Evolutionary conservation across 257 asterid genomes (phyloP), one percentile per base, ranked within the genome.

Genomic region (Ocimum tenuiflorum): DNA sequence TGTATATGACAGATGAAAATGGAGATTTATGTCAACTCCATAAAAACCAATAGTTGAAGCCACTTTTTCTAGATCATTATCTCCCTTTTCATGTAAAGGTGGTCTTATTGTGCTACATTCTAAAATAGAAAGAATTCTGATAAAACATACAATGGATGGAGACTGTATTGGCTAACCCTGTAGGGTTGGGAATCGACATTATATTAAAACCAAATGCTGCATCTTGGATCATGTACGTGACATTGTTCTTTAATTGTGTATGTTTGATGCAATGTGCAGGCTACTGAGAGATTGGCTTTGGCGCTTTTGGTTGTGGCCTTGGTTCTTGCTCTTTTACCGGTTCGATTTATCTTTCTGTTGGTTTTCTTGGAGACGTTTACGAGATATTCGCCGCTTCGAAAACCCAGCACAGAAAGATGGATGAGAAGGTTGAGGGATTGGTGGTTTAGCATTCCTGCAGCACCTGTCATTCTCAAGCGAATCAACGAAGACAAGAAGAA

Each of bases 391-490:
- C 96, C 98, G 6, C n/a, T 70, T 7, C 68, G 98, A 67, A 86
- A 77, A 74, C 73, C 85, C 36, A 79, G 75, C 85, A 89, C 96
- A 0, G 98, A 92, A 56, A 84, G 86, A 78, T 89, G 95, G 88
- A 65, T 69, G 59, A 82, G 98, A 63, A 84, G 98, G 75, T 74
- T 85, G 33, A 73, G 94, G 54, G 97, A 89, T 55, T 89, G 98
- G 98, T 92, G 98, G 98, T 85, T 85, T 69, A 92, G 98, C 79
- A 79, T 92, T 69, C 98, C 98, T 1, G 96, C 98, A 0, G 97
- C 98, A 12, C 96, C 96, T 3, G 97, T 89, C 27, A 23, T 73
- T 70, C 86, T 89, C 51, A 85, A 83, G 64, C 83, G 75, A 77
- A 69, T 66, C 60, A 75, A 74, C 67, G 96, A 87, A 57, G 91